These are phyloP conservation scores for Oryza coarctata DNA, from an alignment of 176 grass and related monocot species.

Conservation along the genomic window DNA sequence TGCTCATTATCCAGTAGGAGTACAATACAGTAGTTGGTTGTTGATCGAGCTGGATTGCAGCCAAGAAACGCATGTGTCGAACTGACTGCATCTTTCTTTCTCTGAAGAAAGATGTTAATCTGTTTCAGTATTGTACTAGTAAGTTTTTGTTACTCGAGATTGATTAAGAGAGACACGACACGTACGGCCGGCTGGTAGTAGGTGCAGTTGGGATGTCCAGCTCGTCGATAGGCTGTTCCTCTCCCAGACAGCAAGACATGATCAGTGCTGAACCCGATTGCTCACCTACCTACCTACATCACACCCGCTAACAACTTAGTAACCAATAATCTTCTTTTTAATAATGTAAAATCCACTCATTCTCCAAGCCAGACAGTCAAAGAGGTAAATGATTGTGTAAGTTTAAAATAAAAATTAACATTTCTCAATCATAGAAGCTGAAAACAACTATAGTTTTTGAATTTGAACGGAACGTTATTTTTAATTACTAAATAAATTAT, in stretches of 20 bases:
- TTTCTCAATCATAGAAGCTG: too few relatives aligned
- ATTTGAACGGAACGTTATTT: too few relatives aligned
- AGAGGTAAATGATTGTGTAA: too few relatives aligned
- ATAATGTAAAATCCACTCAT: too few relatives aligned
- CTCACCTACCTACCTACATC: slow-evolving; percentile 35
- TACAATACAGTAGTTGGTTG: too few relatives aligned
- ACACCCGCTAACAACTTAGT: background rate
- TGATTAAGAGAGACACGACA: background rate
- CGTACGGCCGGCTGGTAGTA: background rate
- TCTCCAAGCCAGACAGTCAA: too few relatives aligned
- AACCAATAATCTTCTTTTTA: background rate
- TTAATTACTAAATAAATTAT: too few relatives aligned
- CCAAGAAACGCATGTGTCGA: background rate
- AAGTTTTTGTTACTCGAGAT: background rate
- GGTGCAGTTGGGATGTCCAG: slow-evolving; percentile 34
- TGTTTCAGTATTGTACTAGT: background rate
- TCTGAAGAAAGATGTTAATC: background rate
- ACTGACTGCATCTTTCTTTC: background rate
- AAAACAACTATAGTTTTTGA: too few relatives aligned
- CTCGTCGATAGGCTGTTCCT: slow-evolving; percentile 15
- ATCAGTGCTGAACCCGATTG: slow-evolving; percentile 20
- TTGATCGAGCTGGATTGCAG: background rate
- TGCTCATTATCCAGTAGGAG: background rate
- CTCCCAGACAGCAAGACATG: background rate
- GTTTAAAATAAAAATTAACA: too few relatives aligned